These are phyloP conservation scores for Drosera spatulata DNA, from an alignment of 179 eudicot species.

Conservation along the genomic window DNA sequence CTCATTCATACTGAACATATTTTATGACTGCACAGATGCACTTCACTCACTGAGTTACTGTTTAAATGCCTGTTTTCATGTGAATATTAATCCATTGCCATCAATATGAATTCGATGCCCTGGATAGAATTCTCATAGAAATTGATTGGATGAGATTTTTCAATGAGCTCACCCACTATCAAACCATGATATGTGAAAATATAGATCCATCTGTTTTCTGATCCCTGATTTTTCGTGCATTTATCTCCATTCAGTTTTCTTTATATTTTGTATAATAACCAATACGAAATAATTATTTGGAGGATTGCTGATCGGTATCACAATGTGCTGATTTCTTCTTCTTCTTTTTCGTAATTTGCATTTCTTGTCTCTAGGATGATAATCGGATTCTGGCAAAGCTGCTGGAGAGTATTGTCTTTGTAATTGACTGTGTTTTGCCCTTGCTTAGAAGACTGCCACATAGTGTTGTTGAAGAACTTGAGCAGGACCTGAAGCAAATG, in stretches of 20 bases:
- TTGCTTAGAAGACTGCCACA: constrained; percentile 78
- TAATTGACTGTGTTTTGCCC: constrained; percentile 86
- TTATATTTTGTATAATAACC: not conserved
- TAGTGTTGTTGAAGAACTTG: constrained; percentile 78
- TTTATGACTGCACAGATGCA: no score
- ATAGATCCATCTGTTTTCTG: not conserved
- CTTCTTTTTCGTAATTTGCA: not conserved
- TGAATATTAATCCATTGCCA: no score
- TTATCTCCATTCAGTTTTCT: not conserved
- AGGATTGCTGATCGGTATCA: no score
- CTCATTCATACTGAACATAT: no score
- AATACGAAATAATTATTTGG: no score
- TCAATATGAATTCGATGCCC: no score
- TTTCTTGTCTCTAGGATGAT: constrained; percentile 56
- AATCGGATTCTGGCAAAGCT: constrained; percentile 63
- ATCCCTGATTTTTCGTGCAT: constrained; percentile 1
- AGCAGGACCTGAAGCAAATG: constrained; percentile 95
- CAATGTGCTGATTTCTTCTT: not conserved
- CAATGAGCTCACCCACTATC: no score
- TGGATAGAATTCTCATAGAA: no score
- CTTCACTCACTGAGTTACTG: no score
- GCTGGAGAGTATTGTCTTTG: constrained; percentile 78
- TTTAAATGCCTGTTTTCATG: no score
- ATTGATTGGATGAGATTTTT: no score
- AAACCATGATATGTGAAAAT: no score